Evolutionary conservation across 768 basidiomycete genomes (phyloP), one percentile per base, ranked within the genome.

Genomic region (Calocybe gangraenosa): DNA sequence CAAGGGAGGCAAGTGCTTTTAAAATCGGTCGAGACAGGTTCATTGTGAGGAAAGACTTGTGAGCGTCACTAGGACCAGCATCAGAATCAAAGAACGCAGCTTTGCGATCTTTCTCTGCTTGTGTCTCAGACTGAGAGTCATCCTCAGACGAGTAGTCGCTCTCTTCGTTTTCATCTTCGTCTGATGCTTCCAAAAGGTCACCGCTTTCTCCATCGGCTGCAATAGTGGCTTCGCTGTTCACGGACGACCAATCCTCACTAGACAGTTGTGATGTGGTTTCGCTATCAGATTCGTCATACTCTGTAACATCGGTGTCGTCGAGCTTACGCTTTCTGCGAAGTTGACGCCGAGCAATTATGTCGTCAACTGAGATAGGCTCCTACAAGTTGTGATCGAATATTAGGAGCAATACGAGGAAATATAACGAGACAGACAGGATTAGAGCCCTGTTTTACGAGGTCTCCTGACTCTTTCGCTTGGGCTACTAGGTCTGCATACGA

Each of bases 21-120:
- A 96, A 76, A 36, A 98, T 76, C 1, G 93, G 96, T 21, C 96
- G 87, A 1, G 96, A 97, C 21, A 99, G 76, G 62, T 94, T 95
- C 91, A 96, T 93, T 7, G 86, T 80, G 30, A 91, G 67, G 70
- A 96, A 96, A 13, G 94, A 92, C 28, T 79, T 62, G 55, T 90
- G 82, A n/a, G 66, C 59, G 52, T 80, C 71, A 35, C 74, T 60
- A 8, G 68, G 67, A 37, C 64, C 58, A 33, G 70, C 59, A 41
- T 78, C 73, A 1, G 80, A 75, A 51, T 89, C 84, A 64, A 96
- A 97, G 65, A 89, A 98, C 11, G 89, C 91, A 18, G 81, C 78
- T 67, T 96, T 95, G 42, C 90, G 80, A 50, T 84, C 85, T 42
- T 78, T 84, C 49, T 77, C 76, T 49, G 79, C 78, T 38, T 77